Evolutionary conservation across 2,329 filamentous ascomycete genomes (phyloP), one percentile per base, ranked within the genome.

Genomic region (Lomentospora prolificans): DNA sequence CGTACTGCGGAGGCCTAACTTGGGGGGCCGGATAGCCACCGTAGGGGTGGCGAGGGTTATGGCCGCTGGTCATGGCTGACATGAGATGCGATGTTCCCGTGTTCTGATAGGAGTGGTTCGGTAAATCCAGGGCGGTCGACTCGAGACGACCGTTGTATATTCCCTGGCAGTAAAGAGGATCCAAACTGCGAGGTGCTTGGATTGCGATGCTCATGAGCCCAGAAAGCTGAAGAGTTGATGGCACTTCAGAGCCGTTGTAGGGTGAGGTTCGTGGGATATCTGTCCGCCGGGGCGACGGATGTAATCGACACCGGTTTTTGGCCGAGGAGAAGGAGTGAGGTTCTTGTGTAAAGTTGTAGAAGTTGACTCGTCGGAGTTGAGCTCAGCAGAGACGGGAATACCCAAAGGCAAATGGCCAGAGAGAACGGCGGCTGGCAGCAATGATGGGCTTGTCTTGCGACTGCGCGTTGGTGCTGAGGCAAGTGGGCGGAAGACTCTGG

Each of bases 171-270:
- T 55, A 55, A 50, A 55, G 53, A 55, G 53, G 53, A 25, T 55
- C 53, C 53, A 55, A 55, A 55, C 53, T 55, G 53, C 53, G 53
- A 48, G 53, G 53, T 50, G 53, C 25, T 33, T 55, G 53, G 27
- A 55, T 55, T 55, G 53, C 53, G 53, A 55, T 55, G 53, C 53
- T 55, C 53, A 55, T 55, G 24, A 44, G 53, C 53, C 44, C 31
- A n/a, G 41, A 19, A 19, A 7, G 17, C 17, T 41, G 48, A 31
- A 33, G 53, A 17, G 39, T 55, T 44, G 39, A 48, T 48, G 53
- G 39, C 53, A 55, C 53, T 55, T 55, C 27, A 31, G 51, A 46
- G 51, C 51, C 51, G 30, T 22, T 39, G 28, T 24, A n/a, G n/a
- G 36, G 24, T 12, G 30, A 41, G 25, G 14, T 27, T 12, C 14